Percentiles rank a stretch among this genome's conserved stretches.
phyloP scores from a whole-genome alignment of 495 filamentous ascomycete genomes.

The Gamarada debralockiae region DNA sequence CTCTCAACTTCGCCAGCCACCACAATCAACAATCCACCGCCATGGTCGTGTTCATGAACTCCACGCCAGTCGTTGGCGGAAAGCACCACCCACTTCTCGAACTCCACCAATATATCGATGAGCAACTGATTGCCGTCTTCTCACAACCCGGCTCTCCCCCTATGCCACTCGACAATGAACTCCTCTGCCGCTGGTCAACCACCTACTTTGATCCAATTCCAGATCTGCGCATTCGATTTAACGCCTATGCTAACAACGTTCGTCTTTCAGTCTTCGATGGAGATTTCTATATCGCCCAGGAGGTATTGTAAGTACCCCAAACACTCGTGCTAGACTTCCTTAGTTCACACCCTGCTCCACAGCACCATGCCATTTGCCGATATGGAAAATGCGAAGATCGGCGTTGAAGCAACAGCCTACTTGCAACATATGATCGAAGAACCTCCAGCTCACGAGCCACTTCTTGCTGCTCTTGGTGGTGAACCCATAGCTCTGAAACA shows the following conservation, averaged over 20 bases:
- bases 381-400: conserved; percentile 19
- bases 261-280: conserved; percentile 1
- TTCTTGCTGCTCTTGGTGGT: conserved; percentile 86
- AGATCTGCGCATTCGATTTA: too few species aligned
- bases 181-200: too few species aligned
- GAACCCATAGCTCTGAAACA: conserved; percentile 71
- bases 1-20: background rate
- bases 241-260: background rate
- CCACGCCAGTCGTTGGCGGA: too few species aligned
- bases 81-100: too few species aligned
- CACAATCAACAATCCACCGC: too few species aligned
- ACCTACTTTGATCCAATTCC: too few species aligned
- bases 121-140: too few species aligned
- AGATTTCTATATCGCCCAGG: conserved; percentile 2
- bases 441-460: conserved; percentile 69
- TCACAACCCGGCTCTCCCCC: too few species aligned
- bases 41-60: too few species aligned
- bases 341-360: background rate
- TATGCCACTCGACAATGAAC: too few species aligned
- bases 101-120: too few species aligned
- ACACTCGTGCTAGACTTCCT: background rate
- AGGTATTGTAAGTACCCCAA: conserved; percentile 3
- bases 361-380: conserved; percentile 18
- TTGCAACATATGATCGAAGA: conserved; percentile 69
- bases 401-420: conserved; percentile 87